These are phyloP conservation scores for Trametes coccinea DNA, from an alignment of 768 basidiomycete genomes.

Conservation along the genomic window DNA sequence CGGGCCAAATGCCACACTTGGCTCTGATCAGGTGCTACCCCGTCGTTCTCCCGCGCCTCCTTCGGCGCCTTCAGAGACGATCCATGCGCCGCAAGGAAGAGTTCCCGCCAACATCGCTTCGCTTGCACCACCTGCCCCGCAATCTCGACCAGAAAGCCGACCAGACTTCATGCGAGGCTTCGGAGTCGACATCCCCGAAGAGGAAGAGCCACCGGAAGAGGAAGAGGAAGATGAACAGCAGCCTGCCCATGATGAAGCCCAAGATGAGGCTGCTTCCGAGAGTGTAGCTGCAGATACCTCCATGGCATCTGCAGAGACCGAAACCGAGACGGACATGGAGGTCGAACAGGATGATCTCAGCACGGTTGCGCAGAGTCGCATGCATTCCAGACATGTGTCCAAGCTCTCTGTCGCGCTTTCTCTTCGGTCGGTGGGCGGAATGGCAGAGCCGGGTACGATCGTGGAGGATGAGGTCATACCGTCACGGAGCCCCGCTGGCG, in stretches of 20 bases:
- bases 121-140: slow-evolving; percentile 46
- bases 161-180: slow-evolving; percentile 81
- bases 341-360: slow-evolving; percentile 43
- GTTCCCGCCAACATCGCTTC: slow-evolving; percentile 47
- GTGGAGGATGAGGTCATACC: slow-evolving; percentile 25
- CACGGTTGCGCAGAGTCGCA: slow-evolving; percentile 49
- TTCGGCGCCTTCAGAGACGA: slow-evolving; percentile 32
- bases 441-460: slow-evolving; percentile 19
- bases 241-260: slow-evolving; percentile 20
- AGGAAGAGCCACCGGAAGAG: slow-evolving; percentile 63
- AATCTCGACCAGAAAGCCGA: slow-evolving; percentile 51
- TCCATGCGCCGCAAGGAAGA: slow-evolving; percentile 58
- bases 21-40: slow-evolving; percentile 44
- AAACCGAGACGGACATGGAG: slow-evolving; percentile 28
- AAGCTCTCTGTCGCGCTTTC: slow-evolving; percentile 68
- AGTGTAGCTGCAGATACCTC: slow-evolving; percentile 30
- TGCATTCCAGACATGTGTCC: slow-evolving; percentile 72
- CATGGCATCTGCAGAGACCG: slow-evolving; percentile 22
- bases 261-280: slow-evolving; percentile 36
- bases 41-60: slow-evolving; percentile 29
- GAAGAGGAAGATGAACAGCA: slow-evolving; percentile 39
- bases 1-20: slow-evolving; percentile 55
- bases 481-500: slow-evolving; percentile 34
- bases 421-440: slow-evolving; percentile 58
- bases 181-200: slow-evolving; percentile 77